These are phyloP conservation scores for Trypanosoma lewisi DNA, from an alignment of 208 protist species.

Conservation along the genomic window DNA sequence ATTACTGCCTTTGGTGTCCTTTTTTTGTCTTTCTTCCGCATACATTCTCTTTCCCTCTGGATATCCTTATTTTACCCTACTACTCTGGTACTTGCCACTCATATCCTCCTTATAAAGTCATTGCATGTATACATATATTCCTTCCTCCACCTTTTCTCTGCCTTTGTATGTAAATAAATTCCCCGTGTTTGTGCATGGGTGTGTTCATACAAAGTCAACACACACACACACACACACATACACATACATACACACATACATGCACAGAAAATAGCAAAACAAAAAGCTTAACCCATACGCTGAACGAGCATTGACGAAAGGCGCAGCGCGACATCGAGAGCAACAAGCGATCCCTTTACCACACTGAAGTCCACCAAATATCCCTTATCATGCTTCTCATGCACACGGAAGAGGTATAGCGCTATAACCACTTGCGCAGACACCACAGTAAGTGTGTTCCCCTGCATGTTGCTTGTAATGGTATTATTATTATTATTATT, in stretches of 20 bases:
- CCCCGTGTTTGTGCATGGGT: background rate
- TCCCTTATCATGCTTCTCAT: slow-evolving; percentile 77
- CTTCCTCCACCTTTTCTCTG: background rate
- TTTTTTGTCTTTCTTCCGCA: no score
- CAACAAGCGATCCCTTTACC: slow-evolving; percentile 53
- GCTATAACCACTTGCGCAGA: slow-evolving; percentile 44
- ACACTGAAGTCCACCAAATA: slow-evolving; percentile 79
- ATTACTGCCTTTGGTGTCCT: no score
- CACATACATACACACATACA: background rate
- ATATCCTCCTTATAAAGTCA: no score
- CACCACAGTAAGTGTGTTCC: background rate
- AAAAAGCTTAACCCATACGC: slow-evolving; percentile 21
- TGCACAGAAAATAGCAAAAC: background rate
- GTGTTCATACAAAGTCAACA: no score
- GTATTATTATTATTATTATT: no score
- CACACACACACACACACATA: no score
- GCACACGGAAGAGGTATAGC: slow-evolving; percentile 80
- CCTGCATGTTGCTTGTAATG: no score
- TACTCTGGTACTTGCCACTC: no score
- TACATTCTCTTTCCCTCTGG: no score
- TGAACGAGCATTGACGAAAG: slow-evolving; percentile 53
- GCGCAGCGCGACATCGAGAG: slow-evolving; percentile 54
- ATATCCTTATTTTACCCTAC: no score
- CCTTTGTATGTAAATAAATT: no score
- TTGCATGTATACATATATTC: no score